Conservation (phyloP, 2,329 filamentous ascomycete genomes). For the Tolypocladium ophioglossoides region DNA sequence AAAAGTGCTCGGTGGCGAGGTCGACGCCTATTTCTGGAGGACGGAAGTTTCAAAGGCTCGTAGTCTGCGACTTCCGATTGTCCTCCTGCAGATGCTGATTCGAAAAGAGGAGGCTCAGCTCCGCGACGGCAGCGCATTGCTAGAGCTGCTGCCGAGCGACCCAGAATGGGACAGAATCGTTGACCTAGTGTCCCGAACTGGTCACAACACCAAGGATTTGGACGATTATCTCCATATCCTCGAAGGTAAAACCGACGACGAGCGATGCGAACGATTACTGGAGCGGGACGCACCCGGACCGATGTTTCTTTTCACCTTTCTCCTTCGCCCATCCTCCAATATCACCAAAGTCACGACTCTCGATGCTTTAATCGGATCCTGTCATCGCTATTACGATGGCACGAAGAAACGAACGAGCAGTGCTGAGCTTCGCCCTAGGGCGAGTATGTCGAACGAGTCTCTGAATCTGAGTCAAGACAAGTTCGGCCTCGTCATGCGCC, state of each 20-base stretch:
- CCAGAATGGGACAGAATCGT: constrained; percentile 13
- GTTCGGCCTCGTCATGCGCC: constrained; percentile 13
- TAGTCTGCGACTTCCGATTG: constrained; percentile 14
- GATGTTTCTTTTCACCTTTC: constrained; percentile 19
- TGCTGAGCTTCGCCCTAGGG: neutral
- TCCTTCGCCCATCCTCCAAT: constrained; percentile 15
- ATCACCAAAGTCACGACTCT: constrained; percentile 15
- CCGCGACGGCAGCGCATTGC: constrained; percentile 6
- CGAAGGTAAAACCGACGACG: constrained; percentile 17
- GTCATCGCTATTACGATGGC: constrained; percentile 7
- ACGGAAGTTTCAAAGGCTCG: constrained; percentile 13
- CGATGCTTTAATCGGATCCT: constrained; percentile 15
- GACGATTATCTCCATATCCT: constrained; percentile 18
- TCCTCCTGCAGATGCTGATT: constrained; percentile 22
- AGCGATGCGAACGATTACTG: constrained; percentile 20
- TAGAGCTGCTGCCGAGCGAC: constrained; percentile 13
- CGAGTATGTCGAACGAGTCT: neutral
- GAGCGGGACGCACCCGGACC: constrained; percentile 13
- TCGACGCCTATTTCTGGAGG: constrained; percentile 7
- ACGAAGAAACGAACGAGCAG: neutral
- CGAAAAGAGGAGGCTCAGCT: constrained; percentile 11
- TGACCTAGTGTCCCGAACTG: constrained; percentile 8
- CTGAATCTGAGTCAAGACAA: constrained; percentile 10
- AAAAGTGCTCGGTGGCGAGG: constrained; percentile 6
- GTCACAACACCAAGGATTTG: constrained; percentile 11